A percentile compares a stretch with the other conserved stretches of the same genome.
phyloP scores from a whole-genome alignment of 495 filamentous ascomycete species.

The Lasiosphaeria miniovina region DNA sequence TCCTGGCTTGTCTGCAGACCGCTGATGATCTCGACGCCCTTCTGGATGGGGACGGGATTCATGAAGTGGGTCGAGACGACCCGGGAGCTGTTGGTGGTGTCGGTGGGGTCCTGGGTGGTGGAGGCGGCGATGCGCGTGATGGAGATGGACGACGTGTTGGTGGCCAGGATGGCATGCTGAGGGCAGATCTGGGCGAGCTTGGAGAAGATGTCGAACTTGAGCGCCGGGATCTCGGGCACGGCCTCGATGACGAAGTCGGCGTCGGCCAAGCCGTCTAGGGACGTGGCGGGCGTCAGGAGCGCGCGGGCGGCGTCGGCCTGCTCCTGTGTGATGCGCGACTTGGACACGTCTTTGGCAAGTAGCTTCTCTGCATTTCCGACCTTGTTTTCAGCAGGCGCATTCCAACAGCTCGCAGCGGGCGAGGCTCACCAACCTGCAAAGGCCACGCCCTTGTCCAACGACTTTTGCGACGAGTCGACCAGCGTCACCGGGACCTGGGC shows the following conservation, averaged over 20 bases:
- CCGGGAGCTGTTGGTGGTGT: conserved; percentile 77
- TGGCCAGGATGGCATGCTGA: conserved; percentile 87
- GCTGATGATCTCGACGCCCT: conserved; percentile 95
- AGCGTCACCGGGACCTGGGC: conserved; percentile 82
- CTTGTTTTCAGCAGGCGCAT: not conserved
- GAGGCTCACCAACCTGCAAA: conserved; percentile 68
- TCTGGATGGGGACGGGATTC: conserved; percentile 97
- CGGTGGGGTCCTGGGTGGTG: conserved; percentile 69
- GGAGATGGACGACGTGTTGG: conserved; percentile 95
- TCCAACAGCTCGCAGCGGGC: not conserved
- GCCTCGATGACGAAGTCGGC: conserved; percentile 99
- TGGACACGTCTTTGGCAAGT: conserved; percentile 85
- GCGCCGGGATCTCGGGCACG: conserved; percentile 83
- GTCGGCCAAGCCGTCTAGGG: conserved; percentile 72
- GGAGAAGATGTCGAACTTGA: conserved; percentile 87
- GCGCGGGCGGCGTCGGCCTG: conserved; percentile 68
- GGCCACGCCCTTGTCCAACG: conserved; percentile 85
- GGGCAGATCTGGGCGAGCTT: conserved; percentile 79
- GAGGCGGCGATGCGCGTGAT: conserved; percentile 94
- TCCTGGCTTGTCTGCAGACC: conserved; percentile 84
- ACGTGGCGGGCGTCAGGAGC: conserved; percentile 65
- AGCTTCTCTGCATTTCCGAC: conserved; percentile 65
- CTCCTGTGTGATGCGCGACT: conserved; percentile 73
- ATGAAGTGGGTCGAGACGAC: conserved; percentile 98
- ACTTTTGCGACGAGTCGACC: conserved; percentile 78